These are phyloP conservation scores for Paradendryphiella salina DNA, from an alignment of 2,329 filamentous ascomycete species.

Conservation along the genomic window DNA sequence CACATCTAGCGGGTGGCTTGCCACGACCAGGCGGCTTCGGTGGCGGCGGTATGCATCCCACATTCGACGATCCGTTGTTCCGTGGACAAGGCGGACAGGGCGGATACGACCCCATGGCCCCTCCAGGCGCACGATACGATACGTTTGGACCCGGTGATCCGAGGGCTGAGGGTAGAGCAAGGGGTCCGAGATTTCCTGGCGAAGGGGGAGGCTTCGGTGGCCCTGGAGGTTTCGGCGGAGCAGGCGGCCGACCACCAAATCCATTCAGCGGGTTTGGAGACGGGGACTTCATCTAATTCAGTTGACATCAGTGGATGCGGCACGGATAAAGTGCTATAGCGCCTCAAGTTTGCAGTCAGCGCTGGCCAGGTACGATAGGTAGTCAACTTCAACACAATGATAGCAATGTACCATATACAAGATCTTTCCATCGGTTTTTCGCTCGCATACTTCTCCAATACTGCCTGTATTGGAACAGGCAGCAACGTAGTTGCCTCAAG, in stretches of 20 bases:
- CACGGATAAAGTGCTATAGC: slow-evolving; percentile 4
- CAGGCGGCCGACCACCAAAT: slow-evolving; percentile 57
- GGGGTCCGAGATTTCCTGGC: slow-evolving; percentile 39
- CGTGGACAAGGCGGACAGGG: slow-evolving; percentile 57
- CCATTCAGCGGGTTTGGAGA: slow-evolving; percentile 64
- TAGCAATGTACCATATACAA: background rate
- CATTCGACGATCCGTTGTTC: slow-evolving; percentile 89
- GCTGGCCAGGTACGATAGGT: background rate
- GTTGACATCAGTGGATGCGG: background rate
- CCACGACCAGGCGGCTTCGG: slow-evolving; percentile 61
- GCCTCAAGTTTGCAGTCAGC: background rate
- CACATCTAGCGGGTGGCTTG: slow-evolving; percentile 65
- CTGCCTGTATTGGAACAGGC: no score
- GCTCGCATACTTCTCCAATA: no score
- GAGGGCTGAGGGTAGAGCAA: slow-evolving; percentile 44
- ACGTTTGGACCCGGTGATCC: slow-evolving; percentile 65
- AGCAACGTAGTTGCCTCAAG: no score
- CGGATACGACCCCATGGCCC: slow-evolving; percentile 70
- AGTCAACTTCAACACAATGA: background rate
- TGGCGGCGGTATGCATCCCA: slow-evolving; percentile 91
- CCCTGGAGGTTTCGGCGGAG: slow-evolving; percentile 43
- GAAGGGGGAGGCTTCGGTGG: slow-evolving; percentile 54
- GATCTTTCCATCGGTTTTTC: no score
- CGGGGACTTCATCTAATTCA: slow-evolving; percentile 59
- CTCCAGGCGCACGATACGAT: slow-evolving; percentile 90